Evolutionary conservation across 1,284 basidiomycete species (phyloP), one percentile per base, ranked within the genome.

Genomic region (Ganoderma resinaceum): DNA sequence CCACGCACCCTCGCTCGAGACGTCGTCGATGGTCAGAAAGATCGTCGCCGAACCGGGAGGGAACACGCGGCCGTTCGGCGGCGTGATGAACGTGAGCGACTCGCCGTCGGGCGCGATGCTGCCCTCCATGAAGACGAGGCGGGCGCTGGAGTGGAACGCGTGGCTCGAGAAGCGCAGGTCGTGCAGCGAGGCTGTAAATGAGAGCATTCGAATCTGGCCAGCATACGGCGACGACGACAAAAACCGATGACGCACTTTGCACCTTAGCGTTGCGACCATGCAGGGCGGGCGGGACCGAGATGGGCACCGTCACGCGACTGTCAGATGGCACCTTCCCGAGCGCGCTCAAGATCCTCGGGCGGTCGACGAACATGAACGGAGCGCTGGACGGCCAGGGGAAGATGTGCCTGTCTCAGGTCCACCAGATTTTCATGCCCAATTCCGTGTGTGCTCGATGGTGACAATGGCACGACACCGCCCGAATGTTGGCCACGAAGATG

Each of bases 1-100:
- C 70, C 81, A 79, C 58, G 77, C 78, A 18, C 85, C 87, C 29
- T 77, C 71, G 63, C 82, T 84, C 5, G 84, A 83, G 3, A 88
- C 82, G 38, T 84, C 86, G 70, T 86, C 83, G 35, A 87, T 79
- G 71, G 74, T 84, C 75, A 78, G 77, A 82, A 78, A 88, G 76
- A 80, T 79, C 73, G 62, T 75, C 70, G 80, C 88, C 16, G 86
- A 87, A 12, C 87, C 88, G 33, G 86, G 84, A 9, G 85, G 85
- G 72, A 84, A 85, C 26, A 87, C 79, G 14, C 80, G 78, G 65
- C 82, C 81, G 64, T 81, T 83, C 2, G 84, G 83, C 7, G 85
- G 86, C n/a, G 78, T 82, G 18, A 73, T 76, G 69, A n/a, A n/a
- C n/a, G 79, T 81, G 20, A 87, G 78, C 20, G 78, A 76, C 71